Evolutionary conservation across 75 land plant species (phyloP), one percentile per base, ranked within the genome.

Genomic region (Ceratopteris richardii): DNA sequence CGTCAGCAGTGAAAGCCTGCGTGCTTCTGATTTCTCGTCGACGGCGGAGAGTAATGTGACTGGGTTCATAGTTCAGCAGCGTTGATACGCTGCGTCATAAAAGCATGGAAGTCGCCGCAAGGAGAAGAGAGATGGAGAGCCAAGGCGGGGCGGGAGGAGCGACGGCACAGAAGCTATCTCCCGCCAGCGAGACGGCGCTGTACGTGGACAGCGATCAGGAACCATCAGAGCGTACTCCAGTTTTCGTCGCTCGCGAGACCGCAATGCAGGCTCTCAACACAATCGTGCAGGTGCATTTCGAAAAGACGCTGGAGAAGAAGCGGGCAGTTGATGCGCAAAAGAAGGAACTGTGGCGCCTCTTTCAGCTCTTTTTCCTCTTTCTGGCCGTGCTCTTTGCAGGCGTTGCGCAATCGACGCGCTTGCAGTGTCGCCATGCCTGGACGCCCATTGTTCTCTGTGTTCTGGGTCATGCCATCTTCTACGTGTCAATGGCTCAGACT

Each of bases 341-440:
- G 69, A 80, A 87, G 69, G 67, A 87, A 73, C 75, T 87, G 14
- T 82, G 73, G 69, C 66, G 68, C 56, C 69, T 73, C 51, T 81
- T 84, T 68, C 78, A 63, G 21, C 50, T 81, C 71, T 84, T 84
- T 73, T 87, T 84, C 75, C 40, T 84, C 60, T 84, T 84, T 70
- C 73, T 87, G 0, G 75, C 78, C 52, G 27, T 84, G 42, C 19
- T 81, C 24, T 69, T 87, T 74, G 29, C 59, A 26, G 70, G 64
- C 29, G 65, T 58, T 28, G 31, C 68, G 30, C 67, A 33, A 28
- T 66, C 88, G 28, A 42, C 77, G 7, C 58, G 73, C 31, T 78
- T 87, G 69, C 76, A 81, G 26, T 87, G 92, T 78, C 76, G 71
- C 56, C 92, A 87, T 56, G 51, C 60, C 70, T 87, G 92, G 92